Evolutionary conservation across 1,284 basidiomycete species (phyloP).

Genomic region (Trametes sp.): DNA sequence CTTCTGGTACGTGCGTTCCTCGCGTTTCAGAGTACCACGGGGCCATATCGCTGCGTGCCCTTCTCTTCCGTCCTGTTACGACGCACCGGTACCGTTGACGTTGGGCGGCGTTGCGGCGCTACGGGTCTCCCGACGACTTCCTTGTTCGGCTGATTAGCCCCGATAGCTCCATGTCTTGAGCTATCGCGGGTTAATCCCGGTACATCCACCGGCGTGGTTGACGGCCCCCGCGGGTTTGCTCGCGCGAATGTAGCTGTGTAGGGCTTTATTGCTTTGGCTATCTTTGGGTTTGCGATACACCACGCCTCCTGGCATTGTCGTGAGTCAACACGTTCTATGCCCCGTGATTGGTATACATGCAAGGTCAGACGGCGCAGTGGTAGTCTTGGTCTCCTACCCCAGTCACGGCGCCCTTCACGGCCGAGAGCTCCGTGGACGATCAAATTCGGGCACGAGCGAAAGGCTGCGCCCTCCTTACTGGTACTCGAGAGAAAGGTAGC

Average conservation of each 20-base stretch:
- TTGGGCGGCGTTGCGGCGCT: conserved; percentile 4
- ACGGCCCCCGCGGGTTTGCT: background rate
- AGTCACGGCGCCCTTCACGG: too few species aligned
- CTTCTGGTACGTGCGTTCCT: background rate
- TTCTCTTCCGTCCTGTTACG: background rate
- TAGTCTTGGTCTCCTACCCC: too few species aligned
- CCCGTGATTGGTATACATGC: background rate
- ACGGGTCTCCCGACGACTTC: background rate
- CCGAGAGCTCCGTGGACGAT: too few species aligned
- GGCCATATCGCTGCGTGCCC: background rate
- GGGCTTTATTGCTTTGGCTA: background rate
- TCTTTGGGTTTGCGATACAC: background rate
- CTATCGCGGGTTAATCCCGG: background rate
- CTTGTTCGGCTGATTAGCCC: background rate
- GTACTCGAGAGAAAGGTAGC: too few species aligned
- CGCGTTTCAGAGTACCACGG: background rate
- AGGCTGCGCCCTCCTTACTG: too few species aligned
- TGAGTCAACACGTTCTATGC: background rate
- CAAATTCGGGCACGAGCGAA: too few species aligned
- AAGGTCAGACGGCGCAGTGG: background rate
- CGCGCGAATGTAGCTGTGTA: background rate
- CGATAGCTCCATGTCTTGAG: background rate
- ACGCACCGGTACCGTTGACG: background rate
- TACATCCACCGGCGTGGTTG: background rate
- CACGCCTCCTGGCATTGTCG: background rate